Conservation (phyloP, 331 rosid genomes). For the Rhamnella rubrinervis region DNA sequence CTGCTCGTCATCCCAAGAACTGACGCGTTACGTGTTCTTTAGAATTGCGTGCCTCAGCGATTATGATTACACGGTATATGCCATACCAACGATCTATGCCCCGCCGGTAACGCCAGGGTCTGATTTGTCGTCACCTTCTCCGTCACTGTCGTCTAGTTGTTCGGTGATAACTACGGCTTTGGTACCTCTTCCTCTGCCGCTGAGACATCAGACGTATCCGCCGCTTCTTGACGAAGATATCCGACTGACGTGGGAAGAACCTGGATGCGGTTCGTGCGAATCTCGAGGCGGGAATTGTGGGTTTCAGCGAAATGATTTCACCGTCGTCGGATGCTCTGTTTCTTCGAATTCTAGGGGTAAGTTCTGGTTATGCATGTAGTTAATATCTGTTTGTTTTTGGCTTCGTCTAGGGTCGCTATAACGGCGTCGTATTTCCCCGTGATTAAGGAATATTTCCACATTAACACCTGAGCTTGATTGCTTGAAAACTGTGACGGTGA, state of each 20-base stretch:
- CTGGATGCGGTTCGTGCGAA: neutral
- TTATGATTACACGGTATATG: neutral
- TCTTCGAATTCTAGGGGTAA: no score
- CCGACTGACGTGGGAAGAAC: conserved; percentile 6
- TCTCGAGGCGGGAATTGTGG: no score
- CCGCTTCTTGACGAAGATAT: neutral
- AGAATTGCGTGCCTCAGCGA: neutral
- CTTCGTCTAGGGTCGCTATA: no score
- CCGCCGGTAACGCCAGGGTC: neutral
- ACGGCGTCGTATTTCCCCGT: no score
- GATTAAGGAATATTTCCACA: no score
- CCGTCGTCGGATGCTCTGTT: no score
- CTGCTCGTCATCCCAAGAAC: neutral
- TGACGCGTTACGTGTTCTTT: neutral
- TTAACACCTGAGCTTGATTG: no score
- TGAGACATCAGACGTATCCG: no score
- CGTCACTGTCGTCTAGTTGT: neutral
- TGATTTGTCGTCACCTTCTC: neutral
- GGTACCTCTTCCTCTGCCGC: neutral
- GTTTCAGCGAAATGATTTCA: no score
- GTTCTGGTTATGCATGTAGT: no score
- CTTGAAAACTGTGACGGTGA: no score
- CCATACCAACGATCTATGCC: neutral
- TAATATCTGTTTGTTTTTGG: no score
- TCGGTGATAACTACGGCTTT: neutral